Percentiles rank a stretch among this genome's conserved stretches.
phyloP scores from a whole-genome alignment of 2,329 filamentous ascomycete genomes.

The Byssochlamys sp. region DNA sequence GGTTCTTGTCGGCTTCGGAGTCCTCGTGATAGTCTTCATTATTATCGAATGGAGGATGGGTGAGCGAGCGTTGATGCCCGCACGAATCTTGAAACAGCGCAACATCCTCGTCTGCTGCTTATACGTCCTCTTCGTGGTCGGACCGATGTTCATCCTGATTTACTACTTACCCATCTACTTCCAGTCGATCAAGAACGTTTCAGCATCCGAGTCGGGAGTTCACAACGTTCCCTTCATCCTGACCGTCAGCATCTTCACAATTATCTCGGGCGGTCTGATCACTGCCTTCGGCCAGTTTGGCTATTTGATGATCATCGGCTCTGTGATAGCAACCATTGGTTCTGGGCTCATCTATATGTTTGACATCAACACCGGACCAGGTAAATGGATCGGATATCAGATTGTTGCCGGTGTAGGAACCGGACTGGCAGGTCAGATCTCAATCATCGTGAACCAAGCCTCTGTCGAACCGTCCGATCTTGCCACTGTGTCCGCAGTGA shows the following conservation, averaged over 20 bases:
- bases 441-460: conserved; percentile 14
- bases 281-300: conserved; percentile 18
- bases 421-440: conserved; percentile 13
- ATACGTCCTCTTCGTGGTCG: conserved; percentile 29
- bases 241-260: conserved; percentile 17
- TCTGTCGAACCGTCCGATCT: conserved; percentile 12
- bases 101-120: conserved; percentile 22
- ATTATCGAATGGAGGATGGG: conserved; percentile 12
- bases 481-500: conserved; percentile 13
- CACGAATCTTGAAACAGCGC: conserved; percentile 27
- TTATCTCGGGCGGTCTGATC: conserved; percentile 20
- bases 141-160: conserved; percentile 22
- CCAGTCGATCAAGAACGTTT: conserved; percentile 26
- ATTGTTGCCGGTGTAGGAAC: conserved; percentile 13
- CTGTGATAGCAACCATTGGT: conserved; percentile 18
- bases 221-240: conserved; percentile 36
- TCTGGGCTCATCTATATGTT: conserved; percentile 27
- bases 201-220: conserved; percentile 28
- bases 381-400: conserved; percentile 17
- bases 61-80: conserved; percentile 22
- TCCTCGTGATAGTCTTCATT: conserved; percentile 13
- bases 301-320: conserved; percentile 19
- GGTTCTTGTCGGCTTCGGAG: conserved; percentile 12
- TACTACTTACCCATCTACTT: conserved; percentile 26
- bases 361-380: conserved; percentile 13